Conservation (phyloP, 495 filamentous ascomycete genomes). For the Penicillium subrubescens region DNA sequence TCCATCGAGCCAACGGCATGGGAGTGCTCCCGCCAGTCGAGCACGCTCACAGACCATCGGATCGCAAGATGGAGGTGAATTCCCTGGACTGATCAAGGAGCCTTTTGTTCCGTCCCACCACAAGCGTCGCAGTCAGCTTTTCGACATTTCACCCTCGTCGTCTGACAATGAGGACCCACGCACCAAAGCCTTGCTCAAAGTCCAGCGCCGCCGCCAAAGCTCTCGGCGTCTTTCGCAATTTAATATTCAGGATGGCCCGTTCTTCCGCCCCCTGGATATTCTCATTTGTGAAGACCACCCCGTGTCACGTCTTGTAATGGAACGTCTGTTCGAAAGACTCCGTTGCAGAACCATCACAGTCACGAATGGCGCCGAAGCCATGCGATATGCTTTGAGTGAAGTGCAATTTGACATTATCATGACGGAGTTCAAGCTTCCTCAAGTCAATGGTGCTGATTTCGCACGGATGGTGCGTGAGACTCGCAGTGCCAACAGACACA, state of each 20-base stretch:
- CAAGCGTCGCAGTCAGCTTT: conserved; percentile 90
- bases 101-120: conserved; percentile 72
- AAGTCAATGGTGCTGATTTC: conserved; percentile 91
- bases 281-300: conserved; percentile 98
- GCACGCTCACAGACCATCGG: conserved; percentile 91
- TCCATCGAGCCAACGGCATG: conserved; percentile 43
- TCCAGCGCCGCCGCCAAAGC: conserved; percentile 88
- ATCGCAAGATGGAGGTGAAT: conserved; percentile 85
- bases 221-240: conserved; percentile 90
- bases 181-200: conserved; percentile 86
- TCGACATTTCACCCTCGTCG: conserved; percentile 95
- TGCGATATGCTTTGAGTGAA: conserved; percentile 88
- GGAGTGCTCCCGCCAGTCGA: conserved; percentile 56
- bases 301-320: conserved; percentile 96
- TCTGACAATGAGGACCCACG: conserved; percentile 96
- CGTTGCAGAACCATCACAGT: conserved; percentile 94
- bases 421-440: conserved; percentile 93
- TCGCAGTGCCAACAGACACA: conserved; percentile 90
- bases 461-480: conserved; percentile 96
- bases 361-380: conserved; percentile 82
- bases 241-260: conserved; percentile 74
- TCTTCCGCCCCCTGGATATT: conserved; percentile 89
- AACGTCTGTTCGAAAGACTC: conserved; percentile 91
- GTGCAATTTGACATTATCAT: conserved; percentile 96
- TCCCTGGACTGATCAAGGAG: conserved; percentile 55